A percentile compares a stretch with the other conserved stretches of the same genome.
Evolutionary conservation across 352 stramenopile species (phyloP).

Genomic region (Globisporangium megalacanthum): DNA sequence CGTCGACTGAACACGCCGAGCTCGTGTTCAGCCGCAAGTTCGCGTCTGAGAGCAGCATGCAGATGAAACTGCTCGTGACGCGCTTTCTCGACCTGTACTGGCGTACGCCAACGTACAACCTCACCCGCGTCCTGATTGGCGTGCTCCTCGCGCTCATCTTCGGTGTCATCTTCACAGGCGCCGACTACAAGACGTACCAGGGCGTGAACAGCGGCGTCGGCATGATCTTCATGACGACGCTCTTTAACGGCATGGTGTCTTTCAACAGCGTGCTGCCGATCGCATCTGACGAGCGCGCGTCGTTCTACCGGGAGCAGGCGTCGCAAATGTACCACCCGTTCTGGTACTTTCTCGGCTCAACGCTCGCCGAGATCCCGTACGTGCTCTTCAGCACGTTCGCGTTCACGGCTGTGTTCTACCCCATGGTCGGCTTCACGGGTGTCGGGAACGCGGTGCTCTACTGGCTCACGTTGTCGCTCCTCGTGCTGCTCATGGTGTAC

Average conservation of each 20-base stretch:
- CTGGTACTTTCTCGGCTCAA: slow-evolving; percentile 65
- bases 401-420: slow-evolving; percentile 60
- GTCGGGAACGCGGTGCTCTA: slow-evolving; percentile 41
- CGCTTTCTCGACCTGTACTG: slow-evolving; percentile 24
- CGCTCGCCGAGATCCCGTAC: slow-evolving; percentile 65
- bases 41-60: background rate
- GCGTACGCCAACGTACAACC: slow-evolving; percentile 60
- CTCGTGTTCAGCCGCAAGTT: slow-evolving; percentile 25
- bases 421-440: slow-evolving; percentile 36
- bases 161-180: slow-evolving; percentile 22
- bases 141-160: slow-evolving; percentile 10
- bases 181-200: slow-evolving; percentile 24
- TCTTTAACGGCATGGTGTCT: slow-evolving; percentile 67
- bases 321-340: slow-evolving; percentile 78
- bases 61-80: slow-evolving; percentile 17
- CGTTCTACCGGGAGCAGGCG: slow-evolving; percentile 44
- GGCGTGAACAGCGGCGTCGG: slow-evolving; percentile 35
- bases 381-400: slow-evolving; percentile 18
- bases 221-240: slow-evolving; percentile 56
- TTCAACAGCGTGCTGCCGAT: slow-evolving; percentile 64
- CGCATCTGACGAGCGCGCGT: slow-evolving; percentile 57
- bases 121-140: slow-evolving; percentile 36
- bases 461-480: slow-evolving; percentile 50
- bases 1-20: too few relatives aligned
- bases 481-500: slow-evolving; percentile 42